These are phyloP conservation scores for Trichomonas vaginalis DNA, from an alignment of 208 protist species.

Conservation along the genomic window DNA sequence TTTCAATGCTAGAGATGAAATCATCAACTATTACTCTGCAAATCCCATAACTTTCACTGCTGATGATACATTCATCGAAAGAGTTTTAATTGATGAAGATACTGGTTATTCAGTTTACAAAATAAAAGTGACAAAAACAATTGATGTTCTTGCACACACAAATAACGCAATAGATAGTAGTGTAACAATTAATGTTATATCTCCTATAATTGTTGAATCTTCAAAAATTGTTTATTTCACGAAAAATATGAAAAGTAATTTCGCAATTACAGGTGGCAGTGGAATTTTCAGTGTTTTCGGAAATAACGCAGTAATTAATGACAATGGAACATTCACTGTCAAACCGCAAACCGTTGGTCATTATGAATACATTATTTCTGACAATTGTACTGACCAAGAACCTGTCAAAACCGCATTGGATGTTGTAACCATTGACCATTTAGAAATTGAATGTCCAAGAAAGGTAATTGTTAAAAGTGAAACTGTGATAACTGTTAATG, in stretches of 20 bases:
- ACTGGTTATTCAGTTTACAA: background rate
- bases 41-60: background rate
- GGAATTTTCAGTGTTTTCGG: background rate
- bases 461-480: background rate
- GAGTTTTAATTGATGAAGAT: background rate
- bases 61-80: background rate
- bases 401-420: background rate
- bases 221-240: background rate
- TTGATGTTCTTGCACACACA: background rate
- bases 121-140: background rate
- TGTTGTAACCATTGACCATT: background rate
- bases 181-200: background rate
- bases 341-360: background rate
- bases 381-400: background rate
- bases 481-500: background rate
- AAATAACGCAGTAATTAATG: background rate
- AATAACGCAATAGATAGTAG: background rate
- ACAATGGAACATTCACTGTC: background rate
- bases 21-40: background rate
- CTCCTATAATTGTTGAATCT: background rate
- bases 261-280: background rate
- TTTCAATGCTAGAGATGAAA: background rate
- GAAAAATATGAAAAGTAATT: background rate
- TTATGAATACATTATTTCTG: background rate
- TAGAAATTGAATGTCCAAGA: background rate